These are phyloP conservation scores for Theileria annulata DNA, from an alignment of 169 alveolate genomes.

Conservation along the genomic window DNA sequence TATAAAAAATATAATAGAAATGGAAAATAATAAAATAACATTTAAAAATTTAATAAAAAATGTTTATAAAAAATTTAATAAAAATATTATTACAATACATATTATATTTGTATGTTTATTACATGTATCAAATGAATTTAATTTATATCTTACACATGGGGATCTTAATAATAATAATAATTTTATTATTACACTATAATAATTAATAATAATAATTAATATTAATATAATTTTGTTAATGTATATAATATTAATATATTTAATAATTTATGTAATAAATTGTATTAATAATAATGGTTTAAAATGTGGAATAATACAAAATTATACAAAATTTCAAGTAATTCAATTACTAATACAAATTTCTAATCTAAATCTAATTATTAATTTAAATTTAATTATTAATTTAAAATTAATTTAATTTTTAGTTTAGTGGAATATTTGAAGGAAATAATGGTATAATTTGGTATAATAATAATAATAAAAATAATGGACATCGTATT, in stretches of 20 bases:
- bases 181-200: no score
- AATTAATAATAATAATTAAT: no score
- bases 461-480: slow-evolving; percentile 23
- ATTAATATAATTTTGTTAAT: no score
- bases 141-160: slow-evolving; percentile 26
- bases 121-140: slow-evolving; percentile 68
- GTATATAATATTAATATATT: neutral
- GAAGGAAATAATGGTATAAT: slow-evolving; percentile 38
- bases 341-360: neutral
- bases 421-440: slow-evolving; percentile 62
- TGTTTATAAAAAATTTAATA: neutral
- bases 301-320: neutral
- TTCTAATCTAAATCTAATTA: neutral
- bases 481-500: neutral
- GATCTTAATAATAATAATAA: neutral
- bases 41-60: neutral
- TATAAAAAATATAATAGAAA: neutral
- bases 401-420: no score
- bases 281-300: neutral
- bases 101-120: slow-evolving; percentile 65
- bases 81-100: slow-evolving; percentile 41
- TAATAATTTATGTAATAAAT: no score
- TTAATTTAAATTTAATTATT: no score
- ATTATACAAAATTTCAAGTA: neutral
- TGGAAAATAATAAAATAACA: neutral